Base-by-base conservation (phyloP, 768 basidiomycete species). In the Podaxis sp. region DNA sequence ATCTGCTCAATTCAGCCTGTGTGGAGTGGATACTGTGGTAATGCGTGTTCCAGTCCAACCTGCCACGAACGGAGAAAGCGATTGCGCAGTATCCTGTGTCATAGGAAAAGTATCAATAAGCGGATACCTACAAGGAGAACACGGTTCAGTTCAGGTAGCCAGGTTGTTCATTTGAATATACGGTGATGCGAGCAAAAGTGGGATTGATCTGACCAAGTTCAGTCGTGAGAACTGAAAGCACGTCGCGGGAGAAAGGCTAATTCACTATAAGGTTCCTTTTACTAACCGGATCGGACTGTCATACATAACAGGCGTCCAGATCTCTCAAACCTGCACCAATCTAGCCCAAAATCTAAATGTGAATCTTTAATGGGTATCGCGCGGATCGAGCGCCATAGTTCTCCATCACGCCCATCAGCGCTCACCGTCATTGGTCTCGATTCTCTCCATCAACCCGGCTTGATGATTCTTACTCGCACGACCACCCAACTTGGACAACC, bases 381-480 rank as follows among this genome's bases (percentile, higher is more conserved):
- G 53, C 59, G 46, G 59, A 61, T 61, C 51, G 53, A 55, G 59
- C 59, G 59, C 42, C n/a, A 60, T 46, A 53, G 57, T 50, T 60
- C 10, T n/a, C 40, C 13, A 13, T 27, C 51, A 38, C 51, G 16
- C 57, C 40, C 3, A 28, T 38, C 23, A 28, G 50, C 16, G 5
- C 18, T 27, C 48, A 23, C 37, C 57, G 28, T 32, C 57, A 59
- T 51, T 61, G 50, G 25, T 23, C 58, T 46, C 50, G 38, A 46
- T 37, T 23, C 42, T 54, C 52, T 59, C 28, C 35, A 25, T 23
- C 50, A 40, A 18, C 36, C 50, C 36, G 48, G 28, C 53, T 52
- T n/a, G n/a, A 51, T 46, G 46, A 36, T 36, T 32, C 27, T n/a
- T 40, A 6, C 42, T 56, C 42, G 38, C 18, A 10, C 40, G 38